Evolutionary conservation across 495 filamentous ascomycete genomes (phyloP), one percentile per base, ranked within the genome.

Genomic region (Penicillium nucicola): DNA sequence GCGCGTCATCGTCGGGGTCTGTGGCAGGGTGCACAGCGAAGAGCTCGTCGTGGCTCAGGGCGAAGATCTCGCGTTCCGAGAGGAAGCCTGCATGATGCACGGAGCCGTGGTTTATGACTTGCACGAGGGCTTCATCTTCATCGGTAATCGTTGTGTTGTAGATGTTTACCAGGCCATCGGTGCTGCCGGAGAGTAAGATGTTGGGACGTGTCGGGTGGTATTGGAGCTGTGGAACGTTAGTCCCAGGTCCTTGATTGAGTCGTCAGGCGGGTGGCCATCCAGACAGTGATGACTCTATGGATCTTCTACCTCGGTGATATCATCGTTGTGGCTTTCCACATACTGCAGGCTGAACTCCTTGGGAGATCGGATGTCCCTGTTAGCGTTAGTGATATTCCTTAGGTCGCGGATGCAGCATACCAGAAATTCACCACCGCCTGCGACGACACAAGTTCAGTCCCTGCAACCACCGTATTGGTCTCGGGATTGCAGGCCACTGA

Each of bases 101-200:
- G 2, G 90, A 92, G 53, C 76, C 83, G 65, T 93, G 89, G 71
- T 98, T 97, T 67, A 95, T 84, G 11, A 93, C 86, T 62, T 91
- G 88, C 31, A 87, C 71, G 6, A 96, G 72, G 0, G 91, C 87
- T 17, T 96, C 90, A 61, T 97, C 90, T 61, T 95, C 90, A 58
- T 92, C 89, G 19, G 79, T 62, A 32, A 89, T 80, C 15, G 72
- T 76, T 12, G 80, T 85, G 64, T 97, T 84, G 70, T 87, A 95
- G 40, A 96, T 72, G 60, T 91, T 95, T 46, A 97, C 78, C 0
- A 97, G 80, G 12, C 88, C 88, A 72, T 98, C 93, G n/a, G 90
- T 96, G 44, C 88, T 91, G 51, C 90, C 90, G 25, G 89, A 91
- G 15, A 96, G 77, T 12, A 97, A 77, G 25, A 87, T 74, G 43